Conservation (phyloP, 1,284 basidiomycete species). For the Sparassis latifolia region DNA sequence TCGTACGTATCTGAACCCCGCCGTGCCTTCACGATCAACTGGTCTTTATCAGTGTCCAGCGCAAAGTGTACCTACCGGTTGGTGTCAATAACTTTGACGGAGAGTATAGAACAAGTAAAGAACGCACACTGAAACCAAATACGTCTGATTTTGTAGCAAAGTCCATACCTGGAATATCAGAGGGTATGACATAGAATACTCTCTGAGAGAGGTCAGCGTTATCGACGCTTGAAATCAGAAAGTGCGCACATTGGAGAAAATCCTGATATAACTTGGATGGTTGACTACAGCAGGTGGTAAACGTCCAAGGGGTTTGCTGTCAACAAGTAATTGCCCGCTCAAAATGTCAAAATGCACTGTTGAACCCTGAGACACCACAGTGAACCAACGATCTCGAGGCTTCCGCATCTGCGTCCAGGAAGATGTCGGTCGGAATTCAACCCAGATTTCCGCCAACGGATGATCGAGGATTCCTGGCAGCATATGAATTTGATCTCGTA, state of each 20-base stretch:
- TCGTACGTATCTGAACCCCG: too few species aligned
- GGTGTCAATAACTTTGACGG: too few species aligned
- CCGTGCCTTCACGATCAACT: too few species aligned
- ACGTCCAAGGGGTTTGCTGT: conserved; percentile 33
- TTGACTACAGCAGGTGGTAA: conserved; percentile 28
- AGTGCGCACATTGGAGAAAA: conserved; percentile 30
- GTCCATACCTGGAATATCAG: conserved; percentile 8
- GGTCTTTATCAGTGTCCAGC: too few species aligned
- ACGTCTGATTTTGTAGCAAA: conserved; percentile 6
- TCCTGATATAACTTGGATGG: conserved; percentile 26
- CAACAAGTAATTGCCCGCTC: conserved; percentile 34
- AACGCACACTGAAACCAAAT: conserved; percentile 3
- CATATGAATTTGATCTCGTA: conserved; percentile 25
- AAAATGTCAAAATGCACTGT: conserved; percentile 34
- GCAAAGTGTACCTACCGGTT: too few species aligned
- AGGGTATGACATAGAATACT: conserved; percentile 8
- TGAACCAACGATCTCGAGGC: conserved; percentile 33
- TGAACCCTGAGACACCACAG: conserved; percentile 3
- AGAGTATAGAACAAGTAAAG: too few species aligned
- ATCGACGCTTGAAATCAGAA: not conserved
- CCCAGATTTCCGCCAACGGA: conserved; percentile 32
- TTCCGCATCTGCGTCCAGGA: conserved; percentile 24
- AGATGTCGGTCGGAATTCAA: conserved; percentile 23
- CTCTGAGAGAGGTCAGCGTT: conserved; percentile 3
- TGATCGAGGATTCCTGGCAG: conserved; percentile 23